These are phyloP conservation scores for Pugionium dolabratum DNA, from an alignment of 345 rosid genomes.

Conservation along the genomic window DNA sequence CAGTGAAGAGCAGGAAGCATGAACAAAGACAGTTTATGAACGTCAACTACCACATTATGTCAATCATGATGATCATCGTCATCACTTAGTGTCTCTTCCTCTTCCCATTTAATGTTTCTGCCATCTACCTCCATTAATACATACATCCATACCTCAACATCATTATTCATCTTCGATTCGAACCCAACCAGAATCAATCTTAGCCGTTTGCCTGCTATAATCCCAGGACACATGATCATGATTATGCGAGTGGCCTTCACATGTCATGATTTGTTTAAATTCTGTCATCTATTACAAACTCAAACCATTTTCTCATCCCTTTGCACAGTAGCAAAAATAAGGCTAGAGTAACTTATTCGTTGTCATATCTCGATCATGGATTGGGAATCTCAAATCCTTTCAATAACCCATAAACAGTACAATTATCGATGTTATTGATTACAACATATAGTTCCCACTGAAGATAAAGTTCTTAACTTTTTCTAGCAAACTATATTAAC, in stretches of 20 bases:
- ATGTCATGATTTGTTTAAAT: conserved; percentile 8
- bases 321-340: conserved; percentile 13
- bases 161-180: conserved; percentile 13
- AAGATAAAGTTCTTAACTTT: conserved; percentile 17
- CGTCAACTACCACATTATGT: conserved; percentile 39
- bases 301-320: conserved; percentile 14
- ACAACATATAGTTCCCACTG: neutral
- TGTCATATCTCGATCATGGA: conserved; percentile 1
- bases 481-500: conserved; percentile 18
- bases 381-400: neutral
- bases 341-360: neutral
- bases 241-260: conserved; percentile 29
- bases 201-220: conserved; percentile 15
- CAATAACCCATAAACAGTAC: neutral
- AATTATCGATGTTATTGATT: conserved; percentile 3
- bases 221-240: conserved; percentile 25
- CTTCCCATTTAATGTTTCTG: conserved; percentile 29
- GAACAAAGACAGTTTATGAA: conserved; percentile 25
- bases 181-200: conserved; percentile 24
- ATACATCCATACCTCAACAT: conserved; percentile 37
- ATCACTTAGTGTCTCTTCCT: conserved; percentile 32
- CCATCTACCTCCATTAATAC: conserved; percentile 40
- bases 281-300: neutral
- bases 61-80: conserved; percentile 36
- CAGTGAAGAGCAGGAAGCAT: conserved; percentile 26